A percentile compares a stretch with the other conserved stretches of the same genome.
Evolutionary conservation across 208 protist genomes (phyloP).

Genomic region (Leishmania aethiopica): DNA sequence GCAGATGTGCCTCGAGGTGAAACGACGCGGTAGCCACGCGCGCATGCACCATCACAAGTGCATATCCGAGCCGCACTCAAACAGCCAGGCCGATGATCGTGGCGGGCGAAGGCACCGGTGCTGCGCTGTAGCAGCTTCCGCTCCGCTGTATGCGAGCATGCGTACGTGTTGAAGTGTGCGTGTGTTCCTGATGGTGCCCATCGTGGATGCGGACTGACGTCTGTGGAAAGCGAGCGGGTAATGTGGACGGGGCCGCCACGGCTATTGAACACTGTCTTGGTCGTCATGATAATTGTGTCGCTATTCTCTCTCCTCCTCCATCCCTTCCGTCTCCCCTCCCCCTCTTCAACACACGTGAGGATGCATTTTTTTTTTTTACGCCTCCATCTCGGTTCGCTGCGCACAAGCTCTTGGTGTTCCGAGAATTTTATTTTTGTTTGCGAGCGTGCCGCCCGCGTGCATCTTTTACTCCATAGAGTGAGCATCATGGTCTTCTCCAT

Average conservation of each 20-base stretch:
- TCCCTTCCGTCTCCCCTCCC: neutral
- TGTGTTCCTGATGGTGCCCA: neutral
- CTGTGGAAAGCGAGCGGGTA: neutral
- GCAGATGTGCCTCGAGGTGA: neutral
- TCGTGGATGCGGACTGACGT: neutral
- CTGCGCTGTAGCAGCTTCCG: neutral
- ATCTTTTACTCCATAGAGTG: neutral
- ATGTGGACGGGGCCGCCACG: neutral
- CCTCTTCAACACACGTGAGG: neutral
- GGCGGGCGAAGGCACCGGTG: neutral
- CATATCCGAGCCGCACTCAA: neutral
- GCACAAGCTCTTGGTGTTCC: neutral
- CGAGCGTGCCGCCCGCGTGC: neutral
- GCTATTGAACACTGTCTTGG: neutral
- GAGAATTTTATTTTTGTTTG: too few species aligned
- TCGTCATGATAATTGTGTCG: neutral
- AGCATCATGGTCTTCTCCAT: conserved; percentile 89
- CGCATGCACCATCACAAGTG: neutral
- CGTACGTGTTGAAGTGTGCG: neutral
- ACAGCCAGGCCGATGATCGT: neutral
- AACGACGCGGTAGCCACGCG: neutral
- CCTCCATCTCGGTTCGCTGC: too few species aligned
- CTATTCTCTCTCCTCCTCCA: neutral
- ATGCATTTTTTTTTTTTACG: too few species aligned
- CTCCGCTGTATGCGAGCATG: neutral